Conservation (phyloP, 345 rosid genomes). For the Populus tremula region DNA sequence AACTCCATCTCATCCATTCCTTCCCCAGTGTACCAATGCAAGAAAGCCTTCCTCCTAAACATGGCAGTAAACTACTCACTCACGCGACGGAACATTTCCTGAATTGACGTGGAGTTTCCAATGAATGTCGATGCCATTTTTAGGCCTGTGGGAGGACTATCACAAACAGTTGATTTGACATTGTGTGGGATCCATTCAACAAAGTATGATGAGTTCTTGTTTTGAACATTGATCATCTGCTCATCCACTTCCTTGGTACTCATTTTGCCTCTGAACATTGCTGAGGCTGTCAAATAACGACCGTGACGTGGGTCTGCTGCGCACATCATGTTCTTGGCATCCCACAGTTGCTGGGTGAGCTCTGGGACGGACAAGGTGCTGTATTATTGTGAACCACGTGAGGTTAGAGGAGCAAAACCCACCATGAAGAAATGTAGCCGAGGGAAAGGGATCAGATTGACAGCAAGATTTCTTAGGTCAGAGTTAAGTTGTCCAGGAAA, state of each 20-base stretch:
- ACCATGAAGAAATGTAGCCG: conserved; percentile 62
- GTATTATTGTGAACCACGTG: conserved; percentile 54
- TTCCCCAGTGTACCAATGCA: conserved; percentile 68
- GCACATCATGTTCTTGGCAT: conserved; percentile 56
- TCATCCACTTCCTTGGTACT: conserved; percentile 52
- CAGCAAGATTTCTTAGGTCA: conserved; percentile 67
- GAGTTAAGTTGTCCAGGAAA: conserved; percentile 74
- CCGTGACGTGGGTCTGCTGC: conserved; percentile 50
- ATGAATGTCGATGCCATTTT: conserved; percentile 54
- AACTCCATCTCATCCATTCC: conserved; percentile 80
- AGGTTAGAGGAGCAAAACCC: conserved; percentile 52
- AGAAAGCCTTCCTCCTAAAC: conserved; percentile 77
- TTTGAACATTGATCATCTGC: conserved; percentile 70
- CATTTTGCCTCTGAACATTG: conserved; percentile 50
- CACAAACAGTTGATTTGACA: conserved; percentile 51
- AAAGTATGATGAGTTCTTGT: conserved; percentile 60
- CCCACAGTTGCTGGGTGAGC: conserved; percentile 61
- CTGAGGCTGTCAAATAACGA: conserved; percentile 51
- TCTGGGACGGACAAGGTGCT: conserved; percentile 45
- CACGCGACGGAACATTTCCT: conserved; percentile 46
- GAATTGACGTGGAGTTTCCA: conserved; percentile 51
- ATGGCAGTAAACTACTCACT: conserved; percentile 60
- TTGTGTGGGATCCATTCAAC: conserved; percentile 71
- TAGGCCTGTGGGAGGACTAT: conserved; percentile 45
- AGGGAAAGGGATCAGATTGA: conserved; percentile 55